Percentiles rank a stretch among this genome's conserved stretches.
phyloP scores from a whole-genome alignment of 2,329 filamentous ascomycete species.

The Beauveria rudraprayagi region DNA sequence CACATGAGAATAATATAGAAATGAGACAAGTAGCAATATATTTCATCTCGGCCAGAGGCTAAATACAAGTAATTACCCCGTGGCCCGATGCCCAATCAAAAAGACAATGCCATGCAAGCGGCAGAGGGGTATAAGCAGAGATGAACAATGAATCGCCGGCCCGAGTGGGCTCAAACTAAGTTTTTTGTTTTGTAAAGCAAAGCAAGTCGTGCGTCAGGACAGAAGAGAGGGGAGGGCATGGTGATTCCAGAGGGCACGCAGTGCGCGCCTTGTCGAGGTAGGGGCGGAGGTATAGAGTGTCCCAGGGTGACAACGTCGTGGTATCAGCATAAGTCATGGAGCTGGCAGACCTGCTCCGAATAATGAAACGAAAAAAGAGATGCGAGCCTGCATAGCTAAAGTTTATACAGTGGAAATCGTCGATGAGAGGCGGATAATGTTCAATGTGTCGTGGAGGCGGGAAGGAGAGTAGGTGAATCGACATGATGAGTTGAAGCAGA shows the following conservation, averaged over 20 bases:
- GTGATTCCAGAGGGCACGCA: conserved; percentile 7
- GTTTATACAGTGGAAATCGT: conserved; percentile 11
- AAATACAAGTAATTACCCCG: conserved; percentile 9
- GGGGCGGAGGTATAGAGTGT: conserved; percentile 5
- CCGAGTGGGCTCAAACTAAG: conserved; percentile 2
- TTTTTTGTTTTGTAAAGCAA: conserved; percentile 8
- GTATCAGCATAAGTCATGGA: conserved; percentile 12
- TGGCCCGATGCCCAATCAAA: conserved; percentile 8
- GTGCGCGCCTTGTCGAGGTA: conserved; percentile 5
- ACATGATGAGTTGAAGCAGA: background rate
- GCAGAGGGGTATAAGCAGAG: conserved; percentile 11
- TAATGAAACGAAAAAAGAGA: conserved; percentile 7
- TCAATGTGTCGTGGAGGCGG: conserved; percentile 18
- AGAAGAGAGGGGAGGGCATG: conserved; percentile 5
- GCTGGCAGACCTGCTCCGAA: conserved; percentile 3
- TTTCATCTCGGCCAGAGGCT: conserved; percentile 11
- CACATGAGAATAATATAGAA: background rate
- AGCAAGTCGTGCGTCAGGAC: conserved; percentile 9
- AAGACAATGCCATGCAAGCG: conserved; percentile 7
- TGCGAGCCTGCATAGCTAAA: conserved; percentile 4
- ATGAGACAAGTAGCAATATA: conserved; percentile 2
- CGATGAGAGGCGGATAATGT: conserved; percentile 11
- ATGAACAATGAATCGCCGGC: conserved; percentile 4
- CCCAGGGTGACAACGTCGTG: conserved; percentile 8
- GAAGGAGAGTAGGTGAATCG: conserved; percentile 12